phyloP scores from a whole-genome alignment of 2,329 filamentous ascomycete genomes.

The Diaporthe australafricana region DNA sequence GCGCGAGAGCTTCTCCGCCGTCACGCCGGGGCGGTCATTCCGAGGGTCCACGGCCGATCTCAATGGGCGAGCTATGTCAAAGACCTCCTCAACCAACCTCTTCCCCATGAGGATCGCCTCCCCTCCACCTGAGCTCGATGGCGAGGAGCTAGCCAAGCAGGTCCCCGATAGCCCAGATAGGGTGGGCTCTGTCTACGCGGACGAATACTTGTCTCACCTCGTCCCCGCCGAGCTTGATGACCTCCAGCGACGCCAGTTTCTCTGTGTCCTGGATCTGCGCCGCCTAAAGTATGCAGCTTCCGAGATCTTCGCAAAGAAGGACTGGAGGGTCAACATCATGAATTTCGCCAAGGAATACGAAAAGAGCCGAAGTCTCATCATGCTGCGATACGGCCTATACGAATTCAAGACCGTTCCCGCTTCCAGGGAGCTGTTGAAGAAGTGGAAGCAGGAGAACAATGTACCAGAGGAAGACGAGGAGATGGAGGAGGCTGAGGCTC shows the following conservation, averaged over 20 bases:
- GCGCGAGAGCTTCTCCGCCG: constrained; percentile 60
- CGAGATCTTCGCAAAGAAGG: constrained; percentile 70
- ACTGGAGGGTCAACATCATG: constrained; percentile 71
- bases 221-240: constrained; percentile 69
- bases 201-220: constrained; percentile 68
- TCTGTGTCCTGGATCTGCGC: constrained; percentile 71
- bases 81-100: constrained; percentile 61
- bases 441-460: constrained; percentile 68
- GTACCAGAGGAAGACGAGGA: constrained; percentile 62
- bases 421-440: constrained; percentile 66
- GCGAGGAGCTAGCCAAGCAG: constrained; percentile 64
- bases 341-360: constrained; percentile 75
- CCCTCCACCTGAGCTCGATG: constrained; percentile 66
- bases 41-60: constrained; percentile 60
- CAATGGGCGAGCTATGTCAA: constrained; percentile 61
- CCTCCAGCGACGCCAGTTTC: constrained; percentile 70
- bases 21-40: constrained; percentile 57
- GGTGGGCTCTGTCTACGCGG: constrained; percentile 68
- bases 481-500: constrained; percentile 41
- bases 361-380: constrained; percentile 71
- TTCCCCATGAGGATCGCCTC: constrained; percentile 70
- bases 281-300: constrained; percentile 71
- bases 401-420: constrained; percentile 73
- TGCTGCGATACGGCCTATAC: constrained; percentile 71
- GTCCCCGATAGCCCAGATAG: constrained; percentile 64